phyloP scores from a whole-genome alignment of 371 early-diverging fungal species.

The Edhazardia aedis region DNA sequence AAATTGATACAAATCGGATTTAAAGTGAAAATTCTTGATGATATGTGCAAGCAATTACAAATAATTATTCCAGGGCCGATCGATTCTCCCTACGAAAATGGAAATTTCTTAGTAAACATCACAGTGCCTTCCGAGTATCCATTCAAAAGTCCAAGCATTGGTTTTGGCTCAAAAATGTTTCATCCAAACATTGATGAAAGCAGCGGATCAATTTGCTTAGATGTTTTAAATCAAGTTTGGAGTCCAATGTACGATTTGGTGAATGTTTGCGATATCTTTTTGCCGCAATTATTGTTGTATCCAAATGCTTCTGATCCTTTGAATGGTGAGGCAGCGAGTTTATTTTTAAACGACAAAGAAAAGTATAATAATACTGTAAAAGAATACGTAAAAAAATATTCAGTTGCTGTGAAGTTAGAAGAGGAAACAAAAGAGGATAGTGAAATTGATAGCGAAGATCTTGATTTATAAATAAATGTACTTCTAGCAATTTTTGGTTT shows the following conservation, averaged over 20 bases:
- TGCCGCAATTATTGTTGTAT: constrained; percentile 83
- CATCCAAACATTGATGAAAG: constrained; percentile 98
- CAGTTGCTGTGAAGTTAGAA: not conserved
- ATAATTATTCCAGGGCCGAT: not conserved
- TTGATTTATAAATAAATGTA: no score
- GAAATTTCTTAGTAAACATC: constrained; percentile 84
- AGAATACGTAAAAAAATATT: constrained; percentile 34
- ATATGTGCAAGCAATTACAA: no score
- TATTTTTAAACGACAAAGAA: constrained; percentile 69
- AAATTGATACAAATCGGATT: no score
- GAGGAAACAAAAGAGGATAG: no score
- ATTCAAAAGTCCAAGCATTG: constrained; percentile 91
- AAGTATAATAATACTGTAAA: constrained; percentile 74
- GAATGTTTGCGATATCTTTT: constrained; percentile 86
- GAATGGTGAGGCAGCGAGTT: constrained; percentile 87
- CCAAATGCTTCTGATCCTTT: constrained; percentile 97
- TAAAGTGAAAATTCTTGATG: no score
- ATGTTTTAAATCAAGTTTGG: constrained; percentile 98
- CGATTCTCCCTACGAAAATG: constrained; percentile 61
- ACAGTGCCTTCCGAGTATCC: constrained; percentile 93
- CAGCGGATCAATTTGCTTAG: constrained; percentile 88
- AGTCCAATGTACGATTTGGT: constrained; percentile 70
- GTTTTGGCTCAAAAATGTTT: constrained; percentile 91
- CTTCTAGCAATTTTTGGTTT: no score
- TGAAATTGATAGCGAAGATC: no score